Conservation (phyloP, 495 filamentous ascomycete species). For the Aspergillus mulundensis region DNA sequence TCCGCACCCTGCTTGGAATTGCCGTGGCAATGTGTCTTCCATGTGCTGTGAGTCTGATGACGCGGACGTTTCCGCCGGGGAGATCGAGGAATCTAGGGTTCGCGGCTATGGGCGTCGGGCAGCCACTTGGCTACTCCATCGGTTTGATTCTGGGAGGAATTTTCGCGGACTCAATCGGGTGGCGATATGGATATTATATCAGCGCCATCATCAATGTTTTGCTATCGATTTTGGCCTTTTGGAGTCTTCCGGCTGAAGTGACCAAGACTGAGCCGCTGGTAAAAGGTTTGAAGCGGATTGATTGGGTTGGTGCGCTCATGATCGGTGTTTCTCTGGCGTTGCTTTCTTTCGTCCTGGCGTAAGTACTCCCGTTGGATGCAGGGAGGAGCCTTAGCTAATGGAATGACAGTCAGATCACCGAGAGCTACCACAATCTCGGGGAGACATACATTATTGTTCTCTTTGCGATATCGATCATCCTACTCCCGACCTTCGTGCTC, state of each 20-base stretch:
- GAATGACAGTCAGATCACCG: not conserved
- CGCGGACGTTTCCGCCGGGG: conserved; percentile 39
- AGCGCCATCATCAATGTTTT: not conserved
- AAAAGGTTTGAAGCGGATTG: not conserved
- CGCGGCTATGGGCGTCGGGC: conserved; percentile 44
- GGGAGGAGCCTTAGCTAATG: not conserved
- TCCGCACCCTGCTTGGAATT: conserved; percentile 48
- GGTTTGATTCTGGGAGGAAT: conserved; percentile 53
- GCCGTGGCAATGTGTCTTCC: conserved; percentile 48
- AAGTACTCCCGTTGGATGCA: not conserved
- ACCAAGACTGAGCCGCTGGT: not conserved
- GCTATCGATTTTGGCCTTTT: not conserved
- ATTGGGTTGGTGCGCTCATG: not conserved
- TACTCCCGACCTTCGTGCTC: not conserved
- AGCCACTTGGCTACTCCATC: conserved; percentile 50
- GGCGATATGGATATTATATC: conserved; percentile 8
- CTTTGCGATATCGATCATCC: not conserved
- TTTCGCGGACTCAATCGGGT: conserved; percentile 24
- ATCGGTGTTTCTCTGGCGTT: conserved; percentile 1
- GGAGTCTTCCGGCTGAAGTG: conserved; percentile 1
- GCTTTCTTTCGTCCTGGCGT: conserved; percentile 6
- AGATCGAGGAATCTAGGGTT: conserved; percentile 49
- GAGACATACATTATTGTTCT: conserved; percentile 6
- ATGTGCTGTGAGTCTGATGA: conserved; percentile 47
- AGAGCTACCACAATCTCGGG: not conserved